Percentiles rank a stretch among this genome's conserved stretches.
These are phyloP conservation scores for Aspergillus affinis DNA, from an alignment of 495 filamentous ascomycete genomes.

Conservation along the genomic window DNA sequence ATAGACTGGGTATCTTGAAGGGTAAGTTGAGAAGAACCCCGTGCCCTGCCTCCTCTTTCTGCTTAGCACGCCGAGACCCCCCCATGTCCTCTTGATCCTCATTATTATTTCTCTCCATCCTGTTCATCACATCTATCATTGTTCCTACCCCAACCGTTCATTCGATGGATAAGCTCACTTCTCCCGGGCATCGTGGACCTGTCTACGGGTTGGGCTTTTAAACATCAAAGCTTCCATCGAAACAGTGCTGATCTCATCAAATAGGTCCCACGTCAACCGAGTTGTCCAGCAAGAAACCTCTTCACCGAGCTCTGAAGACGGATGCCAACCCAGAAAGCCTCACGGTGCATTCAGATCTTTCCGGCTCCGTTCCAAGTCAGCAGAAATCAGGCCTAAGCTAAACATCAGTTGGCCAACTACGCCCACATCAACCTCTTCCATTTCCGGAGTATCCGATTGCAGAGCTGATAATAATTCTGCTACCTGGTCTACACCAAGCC, in stretches of 20 bases:
- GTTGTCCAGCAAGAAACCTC: not conserved
- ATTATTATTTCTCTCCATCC: not conserved
- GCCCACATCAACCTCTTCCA: not conserved
- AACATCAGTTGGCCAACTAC: not conserved
- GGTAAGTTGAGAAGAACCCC: not conserved
- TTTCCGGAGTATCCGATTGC: not conserved
- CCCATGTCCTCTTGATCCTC: not conserved
- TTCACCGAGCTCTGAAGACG: not conserved
- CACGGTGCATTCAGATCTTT: not conserved
- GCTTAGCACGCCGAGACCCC: not conserved
- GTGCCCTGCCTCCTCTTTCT: not conserved
- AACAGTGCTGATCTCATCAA: not conserved
- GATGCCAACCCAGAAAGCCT: not conserved
- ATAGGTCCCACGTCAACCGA: not conserved
- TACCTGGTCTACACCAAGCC: not conserved
- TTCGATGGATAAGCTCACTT: constrained; percentile 1
- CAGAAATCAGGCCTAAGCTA: not conserved
- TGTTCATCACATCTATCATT: not conserved
- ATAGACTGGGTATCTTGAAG: not conserved
- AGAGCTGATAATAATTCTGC: not conserved
- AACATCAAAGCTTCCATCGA: not conserved
- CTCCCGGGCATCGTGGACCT: constrained; percentile 1
- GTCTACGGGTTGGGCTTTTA: constrained; percentile 14
- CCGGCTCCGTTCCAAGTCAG: not conserved
- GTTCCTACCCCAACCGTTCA: not conserved